Base-by-base conservation (phyloP, 2,329 filamentous ascomycete genomes). In the Thelonectria olida region DNA sequence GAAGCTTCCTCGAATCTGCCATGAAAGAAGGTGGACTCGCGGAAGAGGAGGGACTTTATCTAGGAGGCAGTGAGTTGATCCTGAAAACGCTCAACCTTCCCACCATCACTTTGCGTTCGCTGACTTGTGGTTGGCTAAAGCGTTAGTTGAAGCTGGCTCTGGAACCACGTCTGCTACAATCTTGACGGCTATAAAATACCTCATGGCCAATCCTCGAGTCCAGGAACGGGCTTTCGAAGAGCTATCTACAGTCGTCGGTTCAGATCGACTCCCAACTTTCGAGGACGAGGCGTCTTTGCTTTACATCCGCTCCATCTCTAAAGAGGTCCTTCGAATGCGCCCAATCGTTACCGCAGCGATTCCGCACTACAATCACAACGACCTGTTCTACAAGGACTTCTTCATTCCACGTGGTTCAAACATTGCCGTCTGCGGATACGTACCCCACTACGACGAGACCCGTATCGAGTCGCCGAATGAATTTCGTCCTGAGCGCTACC, bases 121-220 rank as follows among this genome's bases (percentile, higher is more conserved):
- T 31, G 27, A 31, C 27, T 12, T 31, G 12, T 31, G 27, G 27
- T 31, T 7, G 12, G n/a, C n/a, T n/a, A 31, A 31, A 31, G 27
- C 27, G 2, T 25, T 71, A 28, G 54, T 69, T 22, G 67, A 68
- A 36, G 67, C 67, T 7, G 66, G 67, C 2, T 62, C 63, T 17
- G 69, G 71, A 17, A 64, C 68, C 3, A 72, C 67, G 2, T 64
- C 64, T 1, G 66, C 64, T 0, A 65, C 63, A 2, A 60, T 84
- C 7, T 70, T 76, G 23, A 75, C 72, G 4, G 83, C 83, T 64
- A 72, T 81, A 4, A 75, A 81, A 27, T 83, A 82, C 12, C 83
- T 84, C 79, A 63, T 73, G 3, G 70, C 79, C 1, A 75, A 78
- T 28, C 72, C 73, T 5, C 75, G 74, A 25, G 78, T 81, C 0